Evolutionary conservation across 129 eudicot genomes (phyloP).

Genomic region (Ambrosia artemisiifolia): DNA sequence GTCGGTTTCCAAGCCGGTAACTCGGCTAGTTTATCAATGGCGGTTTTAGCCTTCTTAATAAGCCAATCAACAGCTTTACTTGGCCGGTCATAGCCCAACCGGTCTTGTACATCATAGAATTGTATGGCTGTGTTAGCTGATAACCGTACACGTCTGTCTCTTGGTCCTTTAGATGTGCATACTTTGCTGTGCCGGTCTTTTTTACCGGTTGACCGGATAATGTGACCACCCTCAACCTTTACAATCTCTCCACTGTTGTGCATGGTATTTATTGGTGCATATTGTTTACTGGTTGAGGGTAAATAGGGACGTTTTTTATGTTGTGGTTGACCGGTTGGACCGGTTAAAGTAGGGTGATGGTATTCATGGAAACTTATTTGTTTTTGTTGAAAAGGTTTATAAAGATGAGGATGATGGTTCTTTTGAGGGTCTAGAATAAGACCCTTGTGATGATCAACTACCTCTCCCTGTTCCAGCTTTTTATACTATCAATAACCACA

Average conservation of each 20-base stretch:
- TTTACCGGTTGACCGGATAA: constrained; percentile 79
- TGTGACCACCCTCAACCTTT: constrained; percentile 88
- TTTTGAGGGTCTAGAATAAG: constrained; percentile 82
- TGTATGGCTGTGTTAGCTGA: constrained; percentile 91
- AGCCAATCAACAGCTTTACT: constrained; percentile 96
- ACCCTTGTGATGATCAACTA: constrained; percentile 38
- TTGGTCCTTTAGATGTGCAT: constrained; percentile 83
- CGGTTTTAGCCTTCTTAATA: constrained; percentile 70
- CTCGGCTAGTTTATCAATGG: constrained; percentile 83
- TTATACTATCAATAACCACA: neutral
- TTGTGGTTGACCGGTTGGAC: constrained; percentile 10
- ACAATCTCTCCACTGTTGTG: constrained; percentile 64
- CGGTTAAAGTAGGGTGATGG: constrained; percentile 25
- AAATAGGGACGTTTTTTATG: constrained; percentile 51
- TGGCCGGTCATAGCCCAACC: constrained; percentile 84
- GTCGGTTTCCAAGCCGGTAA: constrained; percentile 83
- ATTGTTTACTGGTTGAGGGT: constrained; percentile 50
- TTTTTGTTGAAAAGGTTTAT: constrained; percentile 3
- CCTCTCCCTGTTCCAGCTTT: constrained; percentile 61
- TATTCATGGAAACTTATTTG: constrained; percentile 31
- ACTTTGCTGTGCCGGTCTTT: constrained; percentile 91
- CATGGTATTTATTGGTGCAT: constrained; percentile 48
- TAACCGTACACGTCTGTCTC: constrained; percentile 79
- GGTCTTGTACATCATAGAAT: constrained; percentile 89
- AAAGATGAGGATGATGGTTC: constrained; percentile 32